Conservation (phyloP, 306 rosid genomes). For the Cicer bijugum region DNA sequence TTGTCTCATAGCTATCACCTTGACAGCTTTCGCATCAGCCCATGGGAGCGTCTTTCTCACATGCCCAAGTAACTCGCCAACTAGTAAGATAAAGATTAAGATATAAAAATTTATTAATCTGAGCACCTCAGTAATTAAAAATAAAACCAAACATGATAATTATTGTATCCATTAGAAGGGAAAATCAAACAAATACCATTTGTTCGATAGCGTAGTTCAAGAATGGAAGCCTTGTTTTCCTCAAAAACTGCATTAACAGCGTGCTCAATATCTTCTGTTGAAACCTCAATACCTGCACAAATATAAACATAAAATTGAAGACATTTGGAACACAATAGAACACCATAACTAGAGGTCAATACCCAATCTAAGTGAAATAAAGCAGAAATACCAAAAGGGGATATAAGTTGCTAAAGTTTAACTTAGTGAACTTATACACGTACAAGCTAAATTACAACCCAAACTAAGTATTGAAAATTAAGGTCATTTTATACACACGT, state of each 20-base stretch:
- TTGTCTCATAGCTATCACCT: conserved; percentile 57
- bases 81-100: conserved; percentile 52
- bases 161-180: conserved; percentile 3
- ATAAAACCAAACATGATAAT: conserved; percentile 13
- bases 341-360: conserved; percentile 5
- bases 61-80: conserved; percentile 84
- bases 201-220: conserved; percentile 77
- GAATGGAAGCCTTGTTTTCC: conserved; percentile 66
- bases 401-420: conserved; percentile 2
- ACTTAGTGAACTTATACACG: conserved; percentile 2
- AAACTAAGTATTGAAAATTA: conserved; percentile 29
- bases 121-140: conserved; percentile 4
- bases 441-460: conserved; percentile 7
- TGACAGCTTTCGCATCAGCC: conserved; percentile 94
- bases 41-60: conserved; percentile 88
- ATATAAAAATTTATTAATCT: conserved; percentile 13
- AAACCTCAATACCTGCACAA: conserved; percentile 80
- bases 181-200: conserved; percentile 58
- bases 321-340: not conserved
- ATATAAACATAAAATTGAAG: conserved; percentile 24
- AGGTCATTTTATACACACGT: not conserved
- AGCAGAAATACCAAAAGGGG: conserved; percentile 21
- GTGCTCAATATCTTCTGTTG: conserved; percentile 66
- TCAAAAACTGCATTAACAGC: conserved; percentile 73
- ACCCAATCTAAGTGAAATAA: conserved; percentile 32